These are phyloP conservation scores for Phytophthora pinifolia DNA, from an alignment of 352 stramenopile genomes.

Conservation along the genomic window DNA sequence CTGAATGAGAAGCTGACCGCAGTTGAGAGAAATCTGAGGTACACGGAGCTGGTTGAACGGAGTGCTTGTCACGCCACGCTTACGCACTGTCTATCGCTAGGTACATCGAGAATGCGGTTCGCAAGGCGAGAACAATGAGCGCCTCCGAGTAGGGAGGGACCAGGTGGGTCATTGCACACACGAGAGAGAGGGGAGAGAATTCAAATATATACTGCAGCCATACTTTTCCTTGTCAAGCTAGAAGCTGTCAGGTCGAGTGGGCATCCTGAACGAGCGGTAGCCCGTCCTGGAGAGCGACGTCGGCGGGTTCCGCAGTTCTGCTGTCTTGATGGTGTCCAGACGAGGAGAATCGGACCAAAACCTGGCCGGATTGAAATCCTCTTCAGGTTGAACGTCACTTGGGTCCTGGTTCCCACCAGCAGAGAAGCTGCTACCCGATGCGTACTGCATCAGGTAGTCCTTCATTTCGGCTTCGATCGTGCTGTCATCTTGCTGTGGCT, in stretches of 20 bases:
- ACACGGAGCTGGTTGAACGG: not conserved
- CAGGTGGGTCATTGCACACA: not conserved
- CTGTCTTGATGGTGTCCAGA: slow-evolving; percentile 43
- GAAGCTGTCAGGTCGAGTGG: too few relatives aligned
- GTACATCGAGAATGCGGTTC: slow-evolving; percentile 42
- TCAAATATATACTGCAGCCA: not conserved
- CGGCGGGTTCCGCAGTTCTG: slow-evolving; percentile 51
- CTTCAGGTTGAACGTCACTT: slow-evolving; percentile 24
- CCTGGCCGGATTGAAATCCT: slow-evolving; percentile 14
- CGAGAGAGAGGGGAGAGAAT: slow-evolving; percentile 1
- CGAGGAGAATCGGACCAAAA: slow-evolving; percentile 45
- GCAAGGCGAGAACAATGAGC: slow-evolving; percentile 8
- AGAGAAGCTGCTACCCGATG: slow-evolving; percentile 4
- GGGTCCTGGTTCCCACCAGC: slow-evolving; percentile 9
- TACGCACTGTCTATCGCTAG: slow-evolving; percentile 13
- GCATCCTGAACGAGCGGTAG: slow-evolving; percentile 57
- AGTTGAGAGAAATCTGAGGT: slow-evolving; percentile 51
- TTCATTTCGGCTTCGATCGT: slow-evolving; percentile 64
- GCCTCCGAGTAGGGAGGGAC: not conserved
- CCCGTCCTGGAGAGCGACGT: slow-evolving; percentile 46
- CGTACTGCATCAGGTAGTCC: slow-evolving; percentile 41
- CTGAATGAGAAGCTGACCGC: slow-evolving; percentile 46
- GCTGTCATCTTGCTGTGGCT: slow-evolving; percentile 37
- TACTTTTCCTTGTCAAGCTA: slow-evolving; percentile 6
- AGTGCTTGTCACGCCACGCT: not conserved